These are phyloP conservation scores for Trichoderma sp. DNA, from an alignment of 2,329 filamentous ascomycete species.

Conservation along the genomic window DNA sequence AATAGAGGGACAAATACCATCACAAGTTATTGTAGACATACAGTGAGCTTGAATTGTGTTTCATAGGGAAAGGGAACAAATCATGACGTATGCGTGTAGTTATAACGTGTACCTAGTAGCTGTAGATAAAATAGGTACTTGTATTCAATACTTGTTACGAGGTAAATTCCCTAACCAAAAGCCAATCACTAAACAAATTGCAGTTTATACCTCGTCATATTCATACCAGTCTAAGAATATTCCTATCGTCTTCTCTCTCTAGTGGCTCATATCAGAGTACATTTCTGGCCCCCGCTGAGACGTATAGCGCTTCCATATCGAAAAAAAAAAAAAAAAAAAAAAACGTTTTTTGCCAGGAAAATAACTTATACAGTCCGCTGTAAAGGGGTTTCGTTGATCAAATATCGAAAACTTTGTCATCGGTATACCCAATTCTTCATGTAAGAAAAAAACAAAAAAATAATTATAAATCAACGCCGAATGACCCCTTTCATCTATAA, in stretches of 20 bases:
- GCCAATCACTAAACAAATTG: neutral
- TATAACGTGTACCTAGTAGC: neutral
- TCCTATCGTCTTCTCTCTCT: neutral
- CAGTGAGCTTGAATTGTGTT: neutral
- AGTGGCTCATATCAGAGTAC: neutral
- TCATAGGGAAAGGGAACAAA: neutral
- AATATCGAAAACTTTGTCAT: neutral
- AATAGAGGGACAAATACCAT: constrained; percentile 17
- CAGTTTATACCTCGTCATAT: neutral
- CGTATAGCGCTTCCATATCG: neutral
- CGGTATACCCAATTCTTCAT: neutral
- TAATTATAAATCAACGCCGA: no score
- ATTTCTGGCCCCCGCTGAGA: neutral
- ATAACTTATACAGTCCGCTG: constrained; percentile 3
- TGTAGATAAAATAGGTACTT: no score
- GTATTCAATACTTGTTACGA: no score
- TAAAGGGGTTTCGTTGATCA: neutral
- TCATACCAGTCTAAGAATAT: constrained; percentile 14
- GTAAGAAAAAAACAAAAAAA: constrained; percentile 9
- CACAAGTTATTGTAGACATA: neutral
- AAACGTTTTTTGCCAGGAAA: no score
- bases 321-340: no score
- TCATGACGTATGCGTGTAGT: neutral
- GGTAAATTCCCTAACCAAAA: neutral
- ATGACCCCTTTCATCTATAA: constrained; percentile 31